A percentile compares a stretch with the other conserved stretches of the same genome.
Conservation (phyloP, 2,329 filamentous ascomycete genomes). For the Diplodia mutila region DNA sequence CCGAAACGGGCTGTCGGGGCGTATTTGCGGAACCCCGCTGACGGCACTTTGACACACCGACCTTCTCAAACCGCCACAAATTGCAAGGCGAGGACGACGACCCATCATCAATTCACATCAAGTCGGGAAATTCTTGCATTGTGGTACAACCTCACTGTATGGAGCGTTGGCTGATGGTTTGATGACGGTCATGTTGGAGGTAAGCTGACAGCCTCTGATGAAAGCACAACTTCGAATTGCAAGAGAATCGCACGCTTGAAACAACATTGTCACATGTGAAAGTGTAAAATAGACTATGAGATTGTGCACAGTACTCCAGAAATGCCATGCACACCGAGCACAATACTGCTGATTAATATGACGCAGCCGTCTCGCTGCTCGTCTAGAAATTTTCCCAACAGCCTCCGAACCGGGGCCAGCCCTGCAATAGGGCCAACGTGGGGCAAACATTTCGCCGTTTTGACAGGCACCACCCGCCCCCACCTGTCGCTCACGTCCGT, state of each 20-base stretch:
- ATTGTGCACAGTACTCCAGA: neutral
- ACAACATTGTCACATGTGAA: neutral
- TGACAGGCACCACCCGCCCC: neutral
- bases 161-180: neutral
- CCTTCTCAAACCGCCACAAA: neutral
- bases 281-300: neutral
- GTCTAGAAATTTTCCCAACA: neutral
- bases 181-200: neutral
- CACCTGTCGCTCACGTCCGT: neutral
- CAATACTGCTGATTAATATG: slow-evolving; percentile 14
- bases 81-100: too few relatives aligned
- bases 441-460: slow-evolving; percentile 1
- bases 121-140: neutral
- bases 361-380: neutral
- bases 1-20: slow-evolving; percentile 2
- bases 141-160: neutral
- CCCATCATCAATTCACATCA: neutral
- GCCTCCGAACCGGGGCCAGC: neutral
- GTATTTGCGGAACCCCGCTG: slow-evolving; percentile 1
- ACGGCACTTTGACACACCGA: neutral
- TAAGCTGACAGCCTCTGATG: neutral
- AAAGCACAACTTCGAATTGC: neutral
- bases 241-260: neutral
- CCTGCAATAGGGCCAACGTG: neutral
- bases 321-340: neutral